A percentile compares a stretch with the other conserved stretches of the same genome.
phyloP scores from a whole-genome alignment of 2,329 filamentous ascomycete genomes.

The Hortaea werneckii region DNA sequence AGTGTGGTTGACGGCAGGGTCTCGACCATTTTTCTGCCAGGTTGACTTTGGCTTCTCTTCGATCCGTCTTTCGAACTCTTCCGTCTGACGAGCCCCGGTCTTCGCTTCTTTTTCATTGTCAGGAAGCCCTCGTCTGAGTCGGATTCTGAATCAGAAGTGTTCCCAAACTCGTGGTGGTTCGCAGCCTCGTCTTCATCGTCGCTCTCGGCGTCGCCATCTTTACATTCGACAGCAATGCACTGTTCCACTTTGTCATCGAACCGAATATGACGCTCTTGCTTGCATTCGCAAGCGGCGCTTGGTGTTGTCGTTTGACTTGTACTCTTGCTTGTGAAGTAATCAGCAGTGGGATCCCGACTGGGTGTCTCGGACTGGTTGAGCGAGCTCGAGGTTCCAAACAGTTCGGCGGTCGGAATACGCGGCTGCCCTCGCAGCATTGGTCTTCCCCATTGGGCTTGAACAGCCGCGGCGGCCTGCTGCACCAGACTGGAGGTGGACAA shows the following conservation, averaged over 20 bases:
- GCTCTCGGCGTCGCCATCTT: slow-evolving; percentile 56
- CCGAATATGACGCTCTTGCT: slow-evolving; percentile 76
- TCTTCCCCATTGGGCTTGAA: slow-evolving; percentile 65
- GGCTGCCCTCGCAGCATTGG: slow-evolving; percentile 31
- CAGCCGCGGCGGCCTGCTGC: slow-evolving; percentile 77
- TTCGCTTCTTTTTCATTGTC: slow-evolving; percentile 59
- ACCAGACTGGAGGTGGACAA: slow-evolving; percentile 79
- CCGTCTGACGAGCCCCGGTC: not conserved
- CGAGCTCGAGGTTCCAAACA: slow-evolving; percentile 46
- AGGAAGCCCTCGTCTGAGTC: slow-evolving; percentile 64
- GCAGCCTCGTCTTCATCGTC: slow-evolving; percentile 22
- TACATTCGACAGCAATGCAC: slow-evolving; percentile 85
- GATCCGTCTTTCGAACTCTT: slow-evolving; percentile 1
- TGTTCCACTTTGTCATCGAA: slow-evolving; percentile 95
- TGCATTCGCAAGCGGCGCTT: slow-evolving; percentile 29
- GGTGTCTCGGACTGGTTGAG: slow-evolving; percentile 47
- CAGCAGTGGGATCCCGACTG: slow-evolving; percentile 49
- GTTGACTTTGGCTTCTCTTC: slow-evolving; percentile 40
- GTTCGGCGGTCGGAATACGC: slow-evolving; percentile 37
- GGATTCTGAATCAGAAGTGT: slow-evolving; percentile 31
- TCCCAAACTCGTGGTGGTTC: slow-evolving; percentile 32
- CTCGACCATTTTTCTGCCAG: slow-evolving; percentile 67
- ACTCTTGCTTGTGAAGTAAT: slow-evolving; percentile 48
- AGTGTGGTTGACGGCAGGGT: slow-evolving; percentile 79
- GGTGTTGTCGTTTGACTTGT: slow-evolving; percentile 63